These are phyloP conservation scores for Fusarium sp. DNA, from an alignment of 2,329 filamentous ascomycete genomes.

Conservation along the genomic window DNA sequence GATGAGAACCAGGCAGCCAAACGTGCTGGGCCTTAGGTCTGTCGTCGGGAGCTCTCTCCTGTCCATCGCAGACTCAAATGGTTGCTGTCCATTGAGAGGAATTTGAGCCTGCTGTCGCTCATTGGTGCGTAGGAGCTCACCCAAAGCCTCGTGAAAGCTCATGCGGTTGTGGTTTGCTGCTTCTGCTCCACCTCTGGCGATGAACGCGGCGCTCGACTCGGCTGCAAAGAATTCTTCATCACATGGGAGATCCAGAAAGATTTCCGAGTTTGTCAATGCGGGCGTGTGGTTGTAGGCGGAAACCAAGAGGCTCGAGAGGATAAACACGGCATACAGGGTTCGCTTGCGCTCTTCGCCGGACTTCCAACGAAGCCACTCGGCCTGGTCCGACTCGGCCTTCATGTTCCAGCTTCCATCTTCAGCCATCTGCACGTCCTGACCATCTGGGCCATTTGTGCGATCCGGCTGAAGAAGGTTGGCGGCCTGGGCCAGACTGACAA, in stretches of 20 bases:
- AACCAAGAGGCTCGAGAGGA: conserved; percentile 89
- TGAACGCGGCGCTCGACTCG: conserved; percentile 85
- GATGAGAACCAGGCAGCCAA: conserved; percentile 91
- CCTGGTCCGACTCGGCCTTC: conserved; percentile 62
- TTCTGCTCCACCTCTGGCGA: conserved; percentile 77
- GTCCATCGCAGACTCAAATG: conserved; percentile 28
- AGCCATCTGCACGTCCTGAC: conserved; percentile 68
- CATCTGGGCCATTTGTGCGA: conserved; percentile 58
- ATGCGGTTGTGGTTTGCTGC: conserved; percentile 77
- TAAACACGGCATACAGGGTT: conserved; percentile 91
- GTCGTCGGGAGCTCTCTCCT: conserved; percentile 62
- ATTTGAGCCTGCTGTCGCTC: conserved; percentile 70
- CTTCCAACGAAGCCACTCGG: conserved; percentile 87
- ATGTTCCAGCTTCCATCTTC: conserved; percentile 63
- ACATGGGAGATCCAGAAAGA: conserved; percentile 88
- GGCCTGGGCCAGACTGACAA: conserved; percentile 90
- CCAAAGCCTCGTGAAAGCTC: conserved; percentile 85
- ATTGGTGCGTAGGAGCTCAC: conserved; percentile 82
- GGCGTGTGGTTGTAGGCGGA: conserved; percentile 94
- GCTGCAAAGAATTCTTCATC: conserved; percentile 93
- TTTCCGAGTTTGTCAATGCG: conserved; percentile 92
- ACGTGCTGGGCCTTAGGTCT: conserved; percentile 85
- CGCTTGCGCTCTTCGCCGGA: conserved; percentile 89
- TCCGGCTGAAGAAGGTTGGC: conserved; percentile 74
- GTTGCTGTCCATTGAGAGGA: conserved; percentile 27